Evolutionary conservation across 176 grass and related monocot genomes (phyloP).

Genomic region (Echinochloa phyllopogon): DNA sequence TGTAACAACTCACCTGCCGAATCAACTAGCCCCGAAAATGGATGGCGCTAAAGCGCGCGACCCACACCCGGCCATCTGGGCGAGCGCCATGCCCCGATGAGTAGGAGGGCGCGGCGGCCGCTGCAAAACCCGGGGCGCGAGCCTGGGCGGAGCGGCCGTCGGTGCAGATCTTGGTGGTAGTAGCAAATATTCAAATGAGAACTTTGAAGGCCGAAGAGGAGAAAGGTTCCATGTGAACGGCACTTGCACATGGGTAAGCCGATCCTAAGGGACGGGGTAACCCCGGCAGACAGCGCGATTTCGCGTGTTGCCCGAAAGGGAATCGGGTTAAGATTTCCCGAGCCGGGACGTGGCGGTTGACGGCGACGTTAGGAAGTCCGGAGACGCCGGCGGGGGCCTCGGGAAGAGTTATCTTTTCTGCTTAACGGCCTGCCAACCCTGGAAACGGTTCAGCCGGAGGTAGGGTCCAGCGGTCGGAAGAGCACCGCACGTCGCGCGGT

Average conservation of each 20-base stretch:
- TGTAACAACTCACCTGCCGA: conserved; percentile 83
- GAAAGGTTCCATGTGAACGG: conserved; percentile 84
- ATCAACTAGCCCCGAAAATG: conserved; percentile 88
- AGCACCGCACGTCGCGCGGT: conserved; percentile 72
- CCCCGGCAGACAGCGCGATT: conserved; percentile 49
- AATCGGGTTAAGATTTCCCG: conserved; percentile 62
- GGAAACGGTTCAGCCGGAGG: conserved; percentile 73
- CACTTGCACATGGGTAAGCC: conserved; percentile 75
- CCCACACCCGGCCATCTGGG: conserved; percentile 37
- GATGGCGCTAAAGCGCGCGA: conserved; percentile 65
- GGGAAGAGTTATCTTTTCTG: conserved; percentile 88
- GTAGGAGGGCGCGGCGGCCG: too few relatives aligned
- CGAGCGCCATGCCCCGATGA: too few relatives aligned
- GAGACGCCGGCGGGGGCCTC: conserved; percentile 65
- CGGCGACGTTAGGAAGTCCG: conserved; percentile 65
- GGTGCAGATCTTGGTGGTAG: conserved; percentile 56
- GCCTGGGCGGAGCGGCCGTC: conserved; percentile 62
- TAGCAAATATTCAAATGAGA: conserved; percentile 29
- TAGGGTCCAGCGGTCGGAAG: conserved; percentile 72
- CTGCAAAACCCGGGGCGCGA: conserved; percentile 60
- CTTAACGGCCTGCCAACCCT: conserved; percentile 76
- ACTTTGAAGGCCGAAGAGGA: conserved; percentile 76
- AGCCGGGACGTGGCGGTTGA: conserved; percentile 65
- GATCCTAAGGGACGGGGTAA: conserved; percentile 75
- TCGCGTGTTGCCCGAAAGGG: conserved; percentile 45